Base-by-base conservation (phyloP, 2,329 filamentous ascomycete species). In the Furcasterigmium furcatum region DNA sequence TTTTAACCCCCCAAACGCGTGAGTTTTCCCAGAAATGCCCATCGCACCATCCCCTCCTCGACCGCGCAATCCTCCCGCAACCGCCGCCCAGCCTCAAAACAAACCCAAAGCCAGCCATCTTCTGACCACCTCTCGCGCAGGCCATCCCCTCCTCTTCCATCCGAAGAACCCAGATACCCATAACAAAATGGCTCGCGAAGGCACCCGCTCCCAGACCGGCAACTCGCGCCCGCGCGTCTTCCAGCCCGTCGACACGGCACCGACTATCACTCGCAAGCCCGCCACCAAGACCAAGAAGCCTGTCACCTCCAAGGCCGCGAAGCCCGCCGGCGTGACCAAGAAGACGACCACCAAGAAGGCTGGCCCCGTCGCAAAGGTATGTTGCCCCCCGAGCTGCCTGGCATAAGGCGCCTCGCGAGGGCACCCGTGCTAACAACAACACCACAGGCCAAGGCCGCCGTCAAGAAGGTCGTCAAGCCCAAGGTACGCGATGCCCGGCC, bases 151-250 rank as follows among this genome's bases (percentile, higher is more conserved):
- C n/a, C n/a, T n/a, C n/a, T n/a, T n/a, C n/a, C n/a, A n/a, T n/a
- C n/a, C n/a, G n/a, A n/a, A n/a, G n/a, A n/a, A n/a, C n/a, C n/a
- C n/a, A n/a, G n/a, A n/a, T n/a, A n/a, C n/a, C n/a, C n/a, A n/a
- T n/a, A n/a, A n/a, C n/a, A 20, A 54, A 48, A 76, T 76, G 73
- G 62, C 68, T 54, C 72, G 72, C 58, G 73, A 75, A 66, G 72
- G 72, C 53, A 76, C 73, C 44, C 72, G 73, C 60, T 77, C 75
- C 41, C 62, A 64, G 55, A 77, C 74, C 29, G 74, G 74, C 68
- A 71, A 74, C 64, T 71, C 73, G 51, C 72, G 70, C 60, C 76
- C 76, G 50, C 74, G 76, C 58, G 63, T 79, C 59, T 71, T 79
- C 58, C 60, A 66, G 48, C 63, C 68, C 38, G 58, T 77, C 56